These are phyloP conservation scores for Cadophora malorum DNA, from an alignment of 2,329 filamentous ascomycete genomes.

Conservation along the genomic window DNA sequence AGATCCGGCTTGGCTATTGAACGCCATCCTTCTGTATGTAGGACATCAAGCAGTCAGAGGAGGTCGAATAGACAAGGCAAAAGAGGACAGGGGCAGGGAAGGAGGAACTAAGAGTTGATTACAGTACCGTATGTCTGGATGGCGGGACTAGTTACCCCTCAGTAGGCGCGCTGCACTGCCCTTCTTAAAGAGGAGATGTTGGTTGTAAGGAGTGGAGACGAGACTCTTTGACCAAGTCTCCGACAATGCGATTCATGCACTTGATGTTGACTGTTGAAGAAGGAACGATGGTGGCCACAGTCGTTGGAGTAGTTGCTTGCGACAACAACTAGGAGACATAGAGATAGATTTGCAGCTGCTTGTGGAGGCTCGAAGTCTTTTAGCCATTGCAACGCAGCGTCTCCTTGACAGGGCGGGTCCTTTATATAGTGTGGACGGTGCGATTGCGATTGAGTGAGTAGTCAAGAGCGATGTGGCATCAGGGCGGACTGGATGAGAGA, in stretches of 20 bases:
- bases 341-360: neutral
- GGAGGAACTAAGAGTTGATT: conserved; percentile 1
- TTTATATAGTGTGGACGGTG: conserved; percentile 13
- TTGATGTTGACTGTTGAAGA: neutral
- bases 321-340: neutral
- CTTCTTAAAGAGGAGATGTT: conserved; percentile 11
- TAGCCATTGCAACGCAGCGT: conserved; percentile 7
- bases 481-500: neutral
- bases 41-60: conserved; percentile 16
- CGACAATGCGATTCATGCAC: conserved; percentile 8
- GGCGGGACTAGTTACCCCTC: conserved; percentile 11
- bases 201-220: conserved; percentile 11
- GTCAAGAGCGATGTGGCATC: conserved; percentile 16
- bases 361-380: conserved; percentile 3
- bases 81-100: neutral
- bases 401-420: conserved; percentile 10
- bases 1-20: conserved; percentile 32
- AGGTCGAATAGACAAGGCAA: neutral
- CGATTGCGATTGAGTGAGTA: neutral
- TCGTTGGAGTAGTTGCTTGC: neutral
- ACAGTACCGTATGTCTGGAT: conserved; percentile 3
- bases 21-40: conserved; percentile 33
- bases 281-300: neutral
- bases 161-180: conserved; percentile 15
- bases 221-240: conserved; percentile 16